These are phyloP conservation scores for Moricandia arvensis DNA, from an alignment of 345 rosid species.

Conservation along the genomic window DNA sequence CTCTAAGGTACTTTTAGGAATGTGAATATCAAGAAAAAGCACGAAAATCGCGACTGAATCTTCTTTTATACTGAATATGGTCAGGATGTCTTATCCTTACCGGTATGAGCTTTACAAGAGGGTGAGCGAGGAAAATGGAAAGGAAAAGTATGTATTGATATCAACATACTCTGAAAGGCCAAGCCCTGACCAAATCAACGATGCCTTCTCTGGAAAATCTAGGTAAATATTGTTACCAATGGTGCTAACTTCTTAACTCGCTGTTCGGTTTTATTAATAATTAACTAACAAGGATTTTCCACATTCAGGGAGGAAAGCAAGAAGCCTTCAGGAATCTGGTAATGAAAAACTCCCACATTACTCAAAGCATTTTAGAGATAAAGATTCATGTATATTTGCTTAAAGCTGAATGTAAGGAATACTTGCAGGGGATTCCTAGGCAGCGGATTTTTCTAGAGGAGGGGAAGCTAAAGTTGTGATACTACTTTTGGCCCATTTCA, in stretches of 20 bases:
- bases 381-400: background rate
- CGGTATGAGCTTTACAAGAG: slow-evolving; percentile 75
- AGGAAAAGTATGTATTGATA: slow-evolving; percentile 63
- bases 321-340: slow-evolving; percentile 71
- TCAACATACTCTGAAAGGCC: slow-evolving; percentile 62
- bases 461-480: background rate
- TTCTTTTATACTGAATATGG: background rate
- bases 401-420: background rate
- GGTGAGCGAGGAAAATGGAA: slow-evolving; percentile 50
- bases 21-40: background rate
- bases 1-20: slow-evolving; percentile 58
- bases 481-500: background rate
- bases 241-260: background rate
- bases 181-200: slow-evolving; percentile 60
- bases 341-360: slow-evolving; percentile 22
- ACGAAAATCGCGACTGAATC: background rate
- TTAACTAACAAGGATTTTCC: background rate
- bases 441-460: slow-evolving; percentile 45
- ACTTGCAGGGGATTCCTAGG: slow-evolving; percentile 63
- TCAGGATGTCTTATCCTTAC: slow-evolving; percentile 72
- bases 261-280: background rate
- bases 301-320: slow-evolving; percentile 51
- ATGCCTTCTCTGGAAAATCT: slow-evolving; percentile 68
- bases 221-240: slow-evolving; percentile 40
- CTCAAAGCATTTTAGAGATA: background rate